A percentile compares a stretch with the other conserved stretches of the same genome.
phyloP scores from a whole-genome alignment of 1,139 yeast species.

The Blastobotrys buckinghamii region DNA sequence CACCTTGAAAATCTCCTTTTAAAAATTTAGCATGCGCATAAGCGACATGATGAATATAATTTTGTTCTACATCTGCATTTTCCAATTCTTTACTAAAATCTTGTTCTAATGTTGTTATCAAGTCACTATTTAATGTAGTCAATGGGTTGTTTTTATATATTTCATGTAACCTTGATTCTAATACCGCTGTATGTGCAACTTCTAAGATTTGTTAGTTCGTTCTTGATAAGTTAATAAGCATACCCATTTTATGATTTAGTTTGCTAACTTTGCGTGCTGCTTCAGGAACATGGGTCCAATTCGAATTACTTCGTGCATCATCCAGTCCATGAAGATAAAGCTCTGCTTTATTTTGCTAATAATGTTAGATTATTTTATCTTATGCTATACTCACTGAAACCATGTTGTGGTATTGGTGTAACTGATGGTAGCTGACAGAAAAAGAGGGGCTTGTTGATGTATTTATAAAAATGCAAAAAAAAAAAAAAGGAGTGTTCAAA shows the following conservation, averaged over 20 bases:
- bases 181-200: neutral
- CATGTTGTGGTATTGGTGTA: too few species aligned
- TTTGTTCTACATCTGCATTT: neutral
- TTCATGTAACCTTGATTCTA: conserved; percentile 4
- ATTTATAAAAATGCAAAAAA: too few species aligned
- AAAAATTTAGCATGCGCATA: conserved; percentile 21
- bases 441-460: too few species aligned
- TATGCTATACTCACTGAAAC: too few species aligned
- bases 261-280: conserved; percentile 21
- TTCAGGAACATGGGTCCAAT: conserved; percentile 23
- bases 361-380: too few species aligned
- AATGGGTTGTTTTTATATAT: neutral
- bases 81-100: conserved; percentile 1
- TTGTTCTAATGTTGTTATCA: neutral
- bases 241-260: neutral
- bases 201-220: neutral
- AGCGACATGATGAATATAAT: conserved; percentile 20
- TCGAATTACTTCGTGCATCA: conserved; percentile 18
- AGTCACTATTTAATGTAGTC: neutral
- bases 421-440: too few species aligned
- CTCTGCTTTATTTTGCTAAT: too few species aligned
- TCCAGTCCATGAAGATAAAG: conserved; percentile 21
- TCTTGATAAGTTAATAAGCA: too few species aligned
- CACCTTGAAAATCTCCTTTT: conserved; percentile 16
- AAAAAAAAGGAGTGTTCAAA: too few species aligned